Percentiles rank a stretch among this genome's conserved stretches.
These are phyloP conservation scores for Aspergillus flavus DNA, from an alignment of 2,329 filamentous ascomycete species.

Conservation along the genomic window DNA sequence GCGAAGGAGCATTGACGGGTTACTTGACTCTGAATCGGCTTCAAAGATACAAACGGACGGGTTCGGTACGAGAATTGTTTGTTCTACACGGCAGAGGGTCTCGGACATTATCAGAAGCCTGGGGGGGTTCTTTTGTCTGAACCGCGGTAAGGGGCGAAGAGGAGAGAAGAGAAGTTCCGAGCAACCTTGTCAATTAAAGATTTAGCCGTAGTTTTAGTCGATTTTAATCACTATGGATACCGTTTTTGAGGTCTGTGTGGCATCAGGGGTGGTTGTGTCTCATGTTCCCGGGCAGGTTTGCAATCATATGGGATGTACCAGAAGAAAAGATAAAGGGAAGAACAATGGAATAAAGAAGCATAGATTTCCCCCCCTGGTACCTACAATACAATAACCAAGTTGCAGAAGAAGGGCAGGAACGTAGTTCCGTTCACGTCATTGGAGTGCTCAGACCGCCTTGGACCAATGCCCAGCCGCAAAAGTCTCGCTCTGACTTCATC, in stretches of 20 bases:
- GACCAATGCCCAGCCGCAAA: conserved; percentile 1
- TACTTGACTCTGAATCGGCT: not conserved
- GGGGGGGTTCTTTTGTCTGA: conserved; percentile 2
- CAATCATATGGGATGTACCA: not conserved
- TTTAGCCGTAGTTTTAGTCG: not conserved
- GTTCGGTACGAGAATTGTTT: not conserved
- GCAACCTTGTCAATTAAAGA: not conserved
- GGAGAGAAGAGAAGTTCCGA: not conserved
- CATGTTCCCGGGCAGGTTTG: not conserved
- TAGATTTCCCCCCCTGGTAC: not conserved
- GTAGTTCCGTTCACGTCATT: not conserved
- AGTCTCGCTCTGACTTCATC: conserved; percentile 9
- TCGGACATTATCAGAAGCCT: conserved; percentile 8
- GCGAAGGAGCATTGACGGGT: not conserved
- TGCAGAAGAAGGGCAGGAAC: not conserved
- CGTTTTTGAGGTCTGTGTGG: not conserved
- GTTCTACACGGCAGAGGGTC: not conserved
- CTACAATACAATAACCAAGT: no score
- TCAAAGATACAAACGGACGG: not conserved
- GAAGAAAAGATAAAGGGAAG: not conserved
- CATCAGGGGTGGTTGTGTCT: not conserved
- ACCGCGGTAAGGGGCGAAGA: conserved; percentile 10
- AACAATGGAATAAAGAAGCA: not conserved
- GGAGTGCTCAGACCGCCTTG: conserved; percentile 6
- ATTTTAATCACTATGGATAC: conserved; percentile 1